A percentile compares a stretch with the other conserved stretches of the same genome.
Evolutionary conservation across 2,329 filamentous ascomycete species (phyloP).

Genomic region (Escovopsis sp.): DNA sequence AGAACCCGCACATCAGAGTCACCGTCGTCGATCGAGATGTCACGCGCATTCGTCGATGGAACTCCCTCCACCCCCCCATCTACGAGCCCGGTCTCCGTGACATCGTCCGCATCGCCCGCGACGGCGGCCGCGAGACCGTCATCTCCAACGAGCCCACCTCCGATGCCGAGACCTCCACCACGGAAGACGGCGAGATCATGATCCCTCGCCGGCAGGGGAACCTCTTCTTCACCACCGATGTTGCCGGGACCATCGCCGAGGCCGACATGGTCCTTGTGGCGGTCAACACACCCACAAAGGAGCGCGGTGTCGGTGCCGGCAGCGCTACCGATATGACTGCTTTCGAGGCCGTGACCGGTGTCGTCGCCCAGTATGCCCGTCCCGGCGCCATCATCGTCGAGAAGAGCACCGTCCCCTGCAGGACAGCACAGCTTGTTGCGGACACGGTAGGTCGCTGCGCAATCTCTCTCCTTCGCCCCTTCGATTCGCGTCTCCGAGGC

Average conservation of each 20-base stretch:
- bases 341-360: conserved; percentile 53
- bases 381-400: conserved; percentile 62
- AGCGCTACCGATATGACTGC: conserved; percentile 58
- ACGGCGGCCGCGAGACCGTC: conserved; percentile 34
- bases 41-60: conserved; percentile 55
- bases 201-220: conserved; percentile 42
- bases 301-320: conserved; percentile 52
- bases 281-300: conserved; percentile 70
- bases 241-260: conserved; percentile 44
- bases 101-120: conserved; percentile 50
- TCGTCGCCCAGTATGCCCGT: conserved; percentile 52
- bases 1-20: conserved; percentile 56
- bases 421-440: conserved; percentile 55
- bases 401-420: conserved; percentile 67
- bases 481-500: no score
- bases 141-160: conserved; percentile 24
- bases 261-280: conserved; percentile 63
- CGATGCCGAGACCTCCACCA: conserved; percentile 17
- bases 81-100: conserved; percentile 59
- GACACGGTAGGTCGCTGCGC: conserved; percentile 39
- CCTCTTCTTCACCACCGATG: conserved; percentile 58
- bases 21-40: conserved; percentile 61
- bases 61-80: conserved; percentile 58
- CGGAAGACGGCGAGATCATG: conserved; percentile 17
- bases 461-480: no score